Percentiles rank a stretch among this genome's conserved stretches.
phyloP scores from a whole-genome alignment of 2,329 filamentous ascomycete genomes.

The Dactylellina leptospora region DNA sequence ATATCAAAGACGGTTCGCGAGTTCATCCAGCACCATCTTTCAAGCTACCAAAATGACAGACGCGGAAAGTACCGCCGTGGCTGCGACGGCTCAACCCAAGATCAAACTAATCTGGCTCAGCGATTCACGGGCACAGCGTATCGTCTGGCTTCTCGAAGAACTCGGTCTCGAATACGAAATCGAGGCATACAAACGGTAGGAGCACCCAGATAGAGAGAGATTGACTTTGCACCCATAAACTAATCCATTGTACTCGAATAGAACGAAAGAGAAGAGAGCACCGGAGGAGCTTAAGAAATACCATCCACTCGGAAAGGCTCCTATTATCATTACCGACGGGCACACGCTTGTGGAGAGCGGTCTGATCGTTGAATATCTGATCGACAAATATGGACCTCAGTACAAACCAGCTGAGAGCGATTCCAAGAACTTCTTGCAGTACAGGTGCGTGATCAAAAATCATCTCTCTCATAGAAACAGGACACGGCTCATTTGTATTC shows the following conservation, averaged over 20 bases:
- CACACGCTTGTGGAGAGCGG: constrained; percentile 81
- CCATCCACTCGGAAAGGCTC: constrained; percentile 87
- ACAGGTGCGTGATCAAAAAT: constrained; percentile 58
- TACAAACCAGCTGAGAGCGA: constrained; percentile 69
- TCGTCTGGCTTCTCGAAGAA: constrained; percentile 86
- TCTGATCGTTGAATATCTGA: constrained; percentile 81
- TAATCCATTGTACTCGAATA: not conserved
- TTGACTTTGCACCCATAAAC: not conserved
- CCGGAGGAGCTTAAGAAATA: constrained; percentile 78
- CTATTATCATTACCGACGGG: constrained; percentile 73
- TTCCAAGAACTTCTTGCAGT: constrained; percentile 65
- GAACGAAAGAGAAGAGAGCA: constrained; percentile 70
- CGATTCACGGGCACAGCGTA: constrained; percentile 80
- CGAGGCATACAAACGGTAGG: constrained; percentile 75
- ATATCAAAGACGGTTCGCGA: too few relatives aligned
- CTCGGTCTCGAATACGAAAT: constrained; percentile 81
- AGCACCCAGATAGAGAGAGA: not conserved
- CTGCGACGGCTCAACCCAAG: constrained; percentile 7
- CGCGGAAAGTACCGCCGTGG: not conserved
- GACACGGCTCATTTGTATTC: not conserved
- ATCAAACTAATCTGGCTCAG: constrained; percentile 72
- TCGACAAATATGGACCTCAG: constrained; percentile 71
- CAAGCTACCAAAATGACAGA: constrained; percentile 21
- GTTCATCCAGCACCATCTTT: too few relatives aligned
- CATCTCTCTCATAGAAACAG: too few relatives aligned